These are phyloP conservation scores for Monilinia vaccinii-corymbosi DNA, from an alignment of 2,329 filamentous ascomycete genomes.

Conservation along the genomic window DNA sequence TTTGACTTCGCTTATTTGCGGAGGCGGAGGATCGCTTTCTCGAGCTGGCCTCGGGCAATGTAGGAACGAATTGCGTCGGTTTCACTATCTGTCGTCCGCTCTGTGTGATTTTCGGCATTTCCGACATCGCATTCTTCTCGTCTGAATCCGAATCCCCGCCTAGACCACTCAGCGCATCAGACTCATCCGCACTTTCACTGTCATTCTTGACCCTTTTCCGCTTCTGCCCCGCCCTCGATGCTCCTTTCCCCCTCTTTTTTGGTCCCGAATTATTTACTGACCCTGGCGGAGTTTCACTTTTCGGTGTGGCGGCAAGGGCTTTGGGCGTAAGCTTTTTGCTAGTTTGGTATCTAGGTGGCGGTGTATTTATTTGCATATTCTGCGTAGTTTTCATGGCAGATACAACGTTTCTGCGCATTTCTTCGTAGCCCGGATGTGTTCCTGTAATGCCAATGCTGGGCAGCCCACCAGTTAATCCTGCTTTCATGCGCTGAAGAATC, in stretches of 20 bases:
- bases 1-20: slow-evolving; percentile 46
- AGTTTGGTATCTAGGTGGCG: slow-evolving; percentile 12
- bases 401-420: slow-evolving; percentile 29
- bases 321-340: slow-evolving; percentile 14
- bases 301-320: slow-evolving; percentile 10
- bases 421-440: slow-evolving; percentile 28
- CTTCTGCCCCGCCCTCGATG: slow-evolving; percentile 22
- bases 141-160: slow-evolving; percentile 32
- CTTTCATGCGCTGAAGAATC: slow-evolving; percentile 31
- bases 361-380: slow-evolving; percentile 28
- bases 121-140: slow-evolving; percentile 39
- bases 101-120: slow-evolving; percentile 57
- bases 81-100: slow-evolving; percentile 65
- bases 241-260: slow-evolving; percentile 18
- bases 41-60: slow-evolving; percentile 36
- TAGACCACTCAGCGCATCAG: slow-evolving; percentile 26
- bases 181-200: slow-evolving; percentile 26
- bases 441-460: slow-evolving; percentile 25
- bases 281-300: slow-evolving; percentile 17
- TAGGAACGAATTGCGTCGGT: slow-evolving; percentile 53
- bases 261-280: slow-evolving; percentile 16
- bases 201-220: slow-evolving; percentile 26
- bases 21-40: slow-evolving; percentile 30
- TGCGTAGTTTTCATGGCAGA: slow-evolving; percentile 30
- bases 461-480: slow-evolving; percentile 19